Percentiles rank a stretch among this genome's conserved stretches.
phyloP scores from a whole-genome alignment of 1,284 basidiomycete species.

The Ustilago hordei region DNA sequence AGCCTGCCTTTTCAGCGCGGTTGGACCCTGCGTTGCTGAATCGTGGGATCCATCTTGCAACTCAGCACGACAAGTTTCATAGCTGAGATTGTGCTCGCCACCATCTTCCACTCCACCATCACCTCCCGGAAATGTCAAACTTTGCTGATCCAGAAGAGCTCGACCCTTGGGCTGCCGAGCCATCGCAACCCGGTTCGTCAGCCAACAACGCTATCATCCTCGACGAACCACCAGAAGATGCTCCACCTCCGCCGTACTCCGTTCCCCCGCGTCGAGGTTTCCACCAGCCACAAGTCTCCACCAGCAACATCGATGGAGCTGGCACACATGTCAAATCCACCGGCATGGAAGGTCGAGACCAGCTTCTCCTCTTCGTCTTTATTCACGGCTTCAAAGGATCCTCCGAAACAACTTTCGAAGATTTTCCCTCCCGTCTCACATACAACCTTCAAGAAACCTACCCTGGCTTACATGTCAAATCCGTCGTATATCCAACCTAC shows the following conservation, averaged over 20 bases:
- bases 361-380: conserved; percentile 56
- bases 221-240: conserved; percentile 36
- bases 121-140: conserved; percentile 17
- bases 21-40: conserved; percentile 12
- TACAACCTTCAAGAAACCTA: conserved; percentile 77
- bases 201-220: conserved; percentile 30
- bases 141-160: conserved; percentile 19
- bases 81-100: background rate
- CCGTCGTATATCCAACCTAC: conserved; percentile 86
- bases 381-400: conserved; percentile 75
- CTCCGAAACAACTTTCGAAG: conserved; percentile 80
- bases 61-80: conserved; percentile 2
- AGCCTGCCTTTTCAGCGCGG: background rate
- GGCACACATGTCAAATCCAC: conserved; percentile 20
- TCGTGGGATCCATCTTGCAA: conserved; percentile 16
- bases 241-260: background rate
- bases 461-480: conserved; percentile 76
- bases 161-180: conserved; percentile 24
- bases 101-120: background rate
- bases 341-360: conserved; percentile 37
- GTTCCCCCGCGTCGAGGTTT: conserved; percentile 17
- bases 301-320: background rate
- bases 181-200: conserved; percentile 21
- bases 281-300: background rate
- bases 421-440: conserved; percentile 80